Base-by-base conservation (phyloP, 345 rosid genomes). In the Populus deltoides region DNA sequence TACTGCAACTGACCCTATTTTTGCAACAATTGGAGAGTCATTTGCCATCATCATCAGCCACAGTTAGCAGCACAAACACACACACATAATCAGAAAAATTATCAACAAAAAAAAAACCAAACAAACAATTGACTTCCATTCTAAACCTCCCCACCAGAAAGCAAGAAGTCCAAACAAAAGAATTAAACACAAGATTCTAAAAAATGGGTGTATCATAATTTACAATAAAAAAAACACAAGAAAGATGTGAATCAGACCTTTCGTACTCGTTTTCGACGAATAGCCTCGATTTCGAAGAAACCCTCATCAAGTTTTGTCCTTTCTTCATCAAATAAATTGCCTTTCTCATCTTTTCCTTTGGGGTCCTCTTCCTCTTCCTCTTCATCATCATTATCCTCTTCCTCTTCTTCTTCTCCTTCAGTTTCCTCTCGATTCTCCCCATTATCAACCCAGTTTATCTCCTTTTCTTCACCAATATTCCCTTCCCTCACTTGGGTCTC, bases 221-320 rank as follows among this genome's bases (percentile, higher is more conserved):
- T 6, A 22, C 8, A 31, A n/a, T 27, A 31, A 25, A 2, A 2
- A 31, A 6, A 18, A 25, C 12, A 62, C 25, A 13, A 35, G 1
- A 65, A 57, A 57, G 68, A 53, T 72, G 65, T 72, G 24, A 53
- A 66, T 75, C 70, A 76, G 73, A 97, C 99, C 95, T 97, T 97
- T 68, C 98, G 87, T 51, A 91, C 83, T 79, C 99, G 83, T 85
- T 90, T 92, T 20, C 98, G 92, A 63, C 98, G 98, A 82, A 97
- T 93, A 73, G 96, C 94, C 90, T 97, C 98, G 74, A 97, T 97
- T 87, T 97, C 99, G 75, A 59, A 97, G 84, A 84, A 97, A 18
- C 97, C 99, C 70, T 97, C 99, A 29, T 87, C 98, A 0, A 94
- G 96, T 81, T 90, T 92, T n/a, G 97, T 87, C 79, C 95, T 82